Conservation (phyloP, 805 yeast genomes). For the Candida anglica region DNA sequence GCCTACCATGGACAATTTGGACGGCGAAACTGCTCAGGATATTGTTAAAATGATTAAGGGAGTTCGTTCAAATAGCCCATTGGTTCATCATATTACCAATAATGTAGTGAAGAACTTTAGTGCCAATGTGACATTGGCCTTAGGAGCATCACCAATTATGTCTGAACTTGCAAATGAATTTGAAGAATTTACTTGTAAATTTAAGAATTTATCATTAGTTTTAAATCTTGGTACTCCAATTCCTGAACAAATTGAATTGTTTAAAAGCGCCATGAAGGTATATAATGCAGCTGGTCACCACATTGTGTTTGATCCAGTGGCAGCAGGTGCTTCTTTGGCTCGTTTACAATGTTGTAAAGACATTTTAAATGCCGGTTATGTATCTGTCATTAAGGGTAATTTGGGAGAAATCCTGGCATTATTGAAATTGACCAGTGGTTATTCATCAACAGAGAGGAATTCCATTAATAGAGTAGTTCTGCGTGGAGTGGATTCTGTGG, state of each 20-base stretch:
- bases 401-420: conserved; percentile 78
- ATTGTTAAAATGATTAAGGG: conserved; percentile 7
- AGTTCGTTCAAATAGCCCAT: conserved; percentile 40
- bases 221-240: conserved; percentile 76
- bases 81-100: conserved; percentile 86
- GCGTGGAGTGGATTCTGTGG: conserved; percentile 69
- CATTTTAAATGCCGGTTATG: conserved; percentile 54
- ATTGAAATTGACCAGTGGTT: conserved; percentile 23
- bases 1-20: conserved; percentile 2
- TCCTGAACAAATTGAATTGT: conserved; percentile 36
- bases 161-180: conserved; percentile 69
- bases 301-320: conserved; percentile 88
- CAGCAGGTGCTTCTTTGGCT: conserved; percentile 73
- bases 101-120: conserved; percentile 84
- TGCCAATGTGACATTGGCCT: conserved; percentile 80
- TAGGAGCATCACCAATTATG: conserved; percentile 89
- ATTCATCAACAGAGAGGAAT: conserved; percentile 10
- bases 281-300: conserved; percentile 59
- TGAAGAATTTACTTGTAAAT: conserved; percentile 51
- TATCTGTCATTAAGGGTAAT: conserved; percentile 77
- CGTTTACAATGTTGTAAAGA: conserved; percentile 46
- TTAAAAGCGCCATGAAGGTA: conserved; percentile 48
- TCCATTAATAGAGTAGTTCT: conserved; percentile 24
- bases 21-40: background rate
- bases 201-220: conserved; percentile 54